Percentiles rank a stretch among this genome's conserved stretches.
Conservation (phyloP, 2,329 filamentous ascomycete genomes). For the Pseudocercospora musae region DNA sequence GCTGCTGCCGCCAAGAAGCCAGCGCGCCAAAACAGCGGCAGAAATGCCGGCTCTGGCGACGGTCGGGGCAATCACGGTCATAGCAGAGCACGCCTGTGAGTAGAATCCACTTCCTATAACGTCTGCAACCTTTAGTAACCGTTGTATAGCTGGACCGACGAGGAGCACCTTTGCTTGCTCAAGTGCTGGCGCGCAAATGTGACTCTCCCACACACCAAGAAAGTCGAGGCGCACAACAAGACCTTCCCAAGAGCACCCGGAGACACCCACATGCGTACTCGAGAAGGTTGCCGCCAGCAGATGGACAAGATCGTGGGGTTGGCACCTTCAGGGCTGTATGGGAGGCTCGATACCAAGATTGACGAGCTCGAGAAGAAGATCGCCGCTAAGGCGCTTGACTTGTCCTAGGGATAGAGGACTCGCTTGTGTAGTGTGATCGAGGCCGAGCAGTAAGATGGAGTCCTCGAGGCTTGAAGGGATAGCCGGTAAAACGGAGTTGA, state of each 20-base stretch:
- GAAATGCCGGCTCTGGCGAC: background rate
- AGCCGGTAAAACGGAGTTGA: background rate
- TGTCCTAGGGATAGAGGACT: background rate
- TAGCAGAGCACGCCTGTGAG: background rate
- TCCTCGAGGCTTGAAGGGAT: background rate
- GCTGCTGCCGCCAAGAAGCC: background rate
- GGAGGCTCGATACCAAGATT: conserved; percentile 2
- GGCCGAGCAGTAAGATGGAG: background rate
- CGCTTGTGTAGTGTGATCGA: background rate
- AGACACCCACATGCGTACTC: background rate
- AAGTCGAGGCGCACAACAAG: background rate
- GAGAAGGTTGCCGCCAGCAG: conserved; percentile 3
- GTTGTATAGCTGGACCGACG: background rate
- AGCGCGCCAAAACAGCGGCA: background rate
- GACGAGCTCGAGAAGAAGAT: background rate
- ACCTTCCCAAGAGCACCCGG: background rate
- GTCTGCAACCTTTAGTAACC: background rate
- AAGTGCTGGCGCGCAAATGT: background rate
- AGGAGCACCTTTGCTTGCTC: conserved; percentile 1
- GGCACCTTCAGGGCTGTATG: background rate
- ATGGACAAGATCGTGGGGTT: background rate
- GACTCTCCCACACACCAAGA: background rate
- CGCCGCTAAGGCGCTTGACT: background rate
- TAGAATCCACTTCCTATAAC: background rate
- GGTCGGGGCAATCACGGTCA: background rate